Conservation (phyloP, 1,284 basidiomycete species). For the Heterobasidion irregulare region DNA sequence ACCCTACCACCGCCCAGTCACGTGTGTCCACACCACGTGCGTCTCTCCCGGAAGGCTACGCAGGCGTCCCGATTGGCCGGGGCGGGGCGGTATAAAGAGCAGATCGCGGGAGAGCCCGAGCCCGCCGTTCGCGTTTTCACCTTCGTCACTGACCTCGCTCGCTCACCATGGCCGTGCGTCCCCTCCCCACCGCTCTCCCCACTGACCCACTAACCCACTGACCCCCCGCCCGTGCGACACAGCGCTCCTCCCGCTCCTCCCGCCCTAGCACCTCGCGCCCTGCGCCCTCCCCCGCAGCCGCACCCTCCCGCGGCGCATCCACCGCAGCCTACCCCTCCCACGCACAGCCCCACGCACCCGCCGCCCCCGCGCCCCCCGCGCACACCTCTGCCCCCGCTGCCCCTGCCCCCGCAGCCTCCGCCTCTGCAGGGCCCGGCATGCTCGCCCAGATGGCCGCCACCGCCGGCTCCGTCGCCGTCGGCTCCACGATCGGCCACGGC, state of each 20-base stretch:
- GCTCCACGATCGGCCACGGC: conserved; percentile 79
- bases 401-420: conserved; percentile 15
- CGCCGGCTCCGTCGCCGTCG: conserved; percentile 80
- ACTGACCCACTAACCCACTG: neutral
- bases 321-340: conserved; percentile 31
- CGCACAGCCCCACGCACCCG: conserved; percentile 28
- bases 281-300: conserved; percentile 30
- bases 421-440: conserved; percentile 54
- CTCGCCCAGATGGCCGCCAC: conserved; percentile 82
- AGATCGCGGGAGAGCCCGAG: no score
- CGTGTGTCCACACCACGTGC: neutral
- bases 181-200: neutral
- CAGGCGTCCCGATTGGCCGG: neutral
- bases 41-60: neutral
- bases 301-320: conserved; percentile 30
- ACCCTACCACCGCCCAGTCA: neutral
- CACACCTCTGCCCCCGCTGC: conserved; percentile 28
- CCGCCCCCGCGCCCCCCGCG: conserved; percentile 26
- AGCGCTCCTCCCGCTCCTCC: conserved; percentile 50
- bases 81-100: neutral
- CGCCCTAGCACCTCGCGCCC: conserved; percentile 51
- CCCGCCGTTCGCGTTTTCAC: neutral
- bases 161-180: conserved; percentile 53
- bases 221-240: conserved; percentile 19
- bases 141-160: conserved; percentile 7